Conservation (phyloP, 768 basidiomycete species). For the Tylopilus rubrobrunneus region DNA sequence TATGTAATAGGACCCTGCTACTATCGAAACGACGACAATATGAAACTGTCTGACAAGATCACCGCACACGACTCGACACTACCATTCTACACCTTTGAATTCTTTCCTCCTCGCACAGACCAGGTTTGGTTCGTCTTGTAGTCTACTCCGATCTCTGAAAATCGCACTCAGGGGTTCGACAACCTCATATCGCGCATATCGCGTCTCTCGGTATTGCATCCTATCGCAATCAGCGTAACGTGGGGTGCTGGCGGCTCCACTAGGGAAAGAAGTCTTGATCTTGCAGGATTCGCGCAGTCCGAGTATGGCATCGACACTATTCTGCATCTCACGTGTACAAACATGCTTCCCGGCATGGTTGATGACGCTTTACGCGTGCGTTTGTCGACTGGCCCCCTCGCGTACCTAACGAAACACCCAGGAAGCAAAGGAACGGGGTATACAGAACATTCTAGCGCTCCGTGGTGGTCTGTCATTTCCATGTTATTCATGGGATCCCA, state of each 20-base stretch:
- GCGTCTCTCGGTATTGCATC: conserved; percentile 70
- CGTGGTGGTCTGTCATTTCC: conserved; percentile 65
- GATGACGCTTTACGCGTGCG: conserved; percentile 80
- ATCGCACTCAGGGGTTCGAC: conserved; percentile 66
- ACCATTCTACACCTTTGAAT: conserved; percentile 94
- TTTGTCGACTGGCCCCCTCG: background rate
- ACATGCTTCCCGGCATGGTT: conserved; percentile 87
- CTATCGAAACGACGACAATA: conserved; percentile 26
- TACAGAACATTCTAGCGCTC: conserved; percentile 87
- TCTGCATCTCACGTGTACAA: conserved; percentile 95
- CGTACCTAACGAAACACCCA: conserved; percentile 25
- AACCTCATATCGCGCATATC: conserved; percentile 88
- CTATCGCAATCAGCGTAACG: conserved; percentile 86
- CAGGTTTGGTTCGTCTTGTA: conserved; percentile 45
- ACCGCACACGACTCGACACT: conserved; percentile 34
- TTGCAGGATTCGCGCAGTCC: conserved; percentile 73
- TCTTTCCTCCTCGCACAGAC: conserved; percentile 95
- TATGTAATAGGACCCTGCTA: conserved; percentile 4
- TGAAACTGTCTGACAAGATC: conserved; percentile 79
- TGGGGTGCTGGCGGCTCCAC: conserved; percentile 98
- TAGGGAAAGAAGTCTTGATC: conserved; percentile 79
- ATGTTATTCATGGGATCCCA: background rate
- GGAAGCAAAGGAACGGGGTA: conserved; percentile 77
- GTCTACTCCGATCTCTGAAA: background rate
- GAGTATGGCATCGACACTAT: conserved; percentile 81